A percentile compares a stretch with the other conserved stretches of the same genome.
Conservation (phyloP, 2,329 filamentous ascomycete species). For the Fusarium nisikadoi region DNA sequence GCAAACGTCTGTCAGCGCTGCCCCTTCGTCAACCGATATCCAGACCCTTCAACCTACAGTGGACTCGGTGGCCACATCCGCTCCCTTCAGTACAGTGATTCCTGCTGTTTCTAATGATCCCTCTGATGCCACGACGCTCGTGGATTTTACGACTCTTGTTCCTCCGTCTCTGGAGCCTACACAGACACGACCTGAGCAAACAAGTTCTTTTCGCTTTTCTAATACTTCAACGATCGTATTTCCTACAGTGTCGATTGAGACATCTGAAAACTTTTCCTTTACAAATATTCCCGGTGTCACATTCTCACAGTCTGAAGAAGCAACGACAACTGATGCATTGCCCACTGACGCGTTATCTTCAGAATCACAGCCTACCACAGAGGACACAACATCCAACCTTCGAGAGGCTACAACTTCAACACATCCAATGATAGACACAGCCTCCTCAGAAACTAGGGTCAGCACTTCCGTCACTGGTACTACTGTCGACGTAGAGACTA, state of each 20-base stretch:
- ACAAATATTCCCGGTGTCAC: neutral
- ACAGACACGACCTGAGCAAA: neutral
- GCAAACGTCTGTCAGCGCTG: neutral
- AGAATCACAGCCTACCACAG: neutral
- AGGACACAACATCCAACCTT: accelerated
- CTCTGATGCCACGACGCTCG: neutral
- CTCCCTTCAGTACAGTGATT: accelerated
- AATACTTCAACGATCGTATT: neutral
- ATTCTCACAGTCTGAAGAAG: neutral
- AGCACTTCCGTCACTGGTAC: too few relatives aligned
- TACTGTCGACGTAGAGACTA: neutral
- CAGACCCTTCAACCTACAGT: neutral
- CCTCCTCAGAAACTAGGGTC: accelerated
- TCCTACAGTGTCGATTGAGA: neutral
- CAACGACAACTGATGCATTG: neutral
- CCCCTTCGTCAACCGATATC: neutral
- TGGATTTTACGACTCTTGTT: neutral
- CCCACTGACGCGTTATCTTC: neutral
- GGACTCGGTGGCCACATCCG: accelerated
- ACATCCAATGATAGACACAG: accelerated
- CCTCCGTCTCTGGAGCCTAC: neutral
- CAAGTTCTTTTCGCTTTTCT: neutral
- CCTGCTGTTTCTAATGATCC: accelerated
- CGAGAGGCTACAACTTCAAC: accelerated
- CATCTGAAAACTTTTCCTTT: neutral